Percentiles rank a stretch among this genome's conserved stretches.
phyloP scores from a whole-genome alignment of 306 rosid species.

The Prunus mume region DNA sequence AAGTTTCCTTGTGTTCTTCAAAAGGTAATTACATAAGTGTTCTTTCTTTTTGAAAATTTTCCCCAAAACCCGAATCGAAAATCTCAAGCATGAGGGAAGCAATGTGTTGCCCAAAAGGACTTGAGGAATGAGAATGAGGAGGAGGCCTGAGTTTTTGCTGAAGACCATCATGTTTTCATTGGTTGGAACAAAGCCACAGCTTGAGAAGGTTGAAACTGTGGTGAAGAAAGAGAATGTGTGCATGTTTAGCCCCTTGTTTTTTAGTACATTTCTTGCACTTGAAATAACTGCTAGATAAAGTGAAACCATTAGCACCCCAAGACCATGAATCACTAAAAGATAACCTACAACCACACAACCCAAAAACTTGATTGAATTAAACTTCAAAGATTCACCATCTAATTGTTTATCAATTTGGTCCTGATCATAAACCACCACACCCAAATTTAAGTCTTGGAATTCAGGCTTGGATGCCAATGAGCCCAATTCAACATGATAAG shows the following conservation, averaged over 20 bases:
- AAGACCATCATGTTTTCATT: constrained; percentile 71
- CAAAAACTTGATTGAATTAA: constrained; percentile 27
- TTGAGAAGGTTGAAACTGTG: constrained; percentile 57
- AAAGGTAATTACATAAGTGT: constrained; percentile 18
- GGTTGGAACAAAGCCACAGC: constrained; percentile 69
- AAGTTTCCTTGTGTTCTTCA: constrained; percentile 26
- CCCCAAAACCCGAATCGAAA: constrained; percentile 32
- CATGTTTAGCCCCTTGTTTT: constrained; percentile 28
- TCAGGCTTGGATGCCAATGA: not conserved
- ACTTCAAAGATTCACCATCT: constrained; percentile 15
- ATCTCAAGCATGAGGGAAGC: constrained; percentile 48
- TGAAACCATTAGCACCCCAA: constrained; percentile 33
- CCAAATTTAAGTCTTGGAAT: not conserved
- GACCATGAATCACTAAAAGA: constrained; percentile 21
- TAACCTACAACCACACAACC: constrained; percentile 44
- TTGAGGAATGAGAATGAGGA: constrained; percentile 46
- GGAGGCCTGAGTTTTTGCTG: constrained; percentile 42
- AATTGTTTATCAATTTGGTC: not conserved
- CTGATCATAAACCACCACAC: not conserved
- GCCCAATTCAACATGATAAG: not conserved
- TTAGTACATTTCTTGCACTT: constrained; percentile 30
- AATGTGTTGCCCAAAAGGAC: constrained; percentile 58
- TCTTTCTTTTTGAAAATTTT: constrained; percentile 34
- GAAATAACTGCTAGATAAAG: constrained; percentile 30
- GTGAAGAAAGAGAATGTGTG: constrained; percentile 47